phyloP scores from a whole-genome alignment of 768 basidiomycete genomes.

The Lactifluus rugatus region DNA sequence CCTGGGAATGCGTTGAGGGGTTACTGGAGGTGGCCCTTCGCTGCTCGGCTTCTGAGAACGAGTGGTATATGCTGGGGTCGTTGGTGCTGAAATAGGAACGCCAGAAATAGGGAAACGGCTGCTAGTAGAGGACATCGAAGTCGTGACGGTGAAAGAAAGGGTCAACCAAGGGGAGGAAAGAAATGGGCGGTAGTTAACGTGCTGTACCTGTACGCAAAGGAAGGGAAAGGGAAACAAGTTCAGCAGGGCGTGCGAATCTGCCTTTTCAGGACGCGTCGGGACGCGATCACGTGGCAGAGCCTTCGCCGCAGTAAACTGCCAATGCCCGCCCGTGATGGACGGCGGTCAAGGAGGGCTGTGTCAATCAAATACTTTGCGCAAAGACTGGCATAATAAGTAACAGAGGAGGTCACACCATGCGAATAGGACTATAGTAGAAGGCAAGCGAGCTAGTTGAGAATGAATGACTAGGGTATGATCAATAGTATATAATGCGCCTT shows the following conservation, averaged over 20 bases:
- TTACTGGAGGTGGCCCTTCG: slow-evolving; percentile 38
- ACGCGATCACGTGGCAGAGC: slow-evolving; percentile 20
- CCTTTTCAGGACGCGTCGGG: slow-evolving; percentile 21
- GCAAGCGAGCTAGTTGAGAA: not conserved
- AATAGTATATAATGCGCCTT: not conserved
- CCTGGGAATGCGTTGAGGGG: slow-evolving; percentile 53
- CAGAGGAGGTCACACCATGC: not conserved
- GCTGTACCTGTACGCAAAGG: slow-evolving; percentile 12
- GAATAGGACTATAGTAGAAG: not conserved
- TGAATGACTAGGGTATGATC: slow-evolving; percentile 3
- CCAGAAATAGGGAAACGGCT: slow-evolving; percentile 13
- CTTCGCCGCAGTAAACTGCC: too few relatives aligned
- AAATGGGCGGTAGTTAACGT: slow-evolving; percentile 17
- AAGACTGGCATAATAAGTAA: not conserved
- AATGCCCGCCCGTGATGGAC: too few relatives aligned
- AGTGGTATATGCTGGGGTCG: slow-evolving; percentile 31
- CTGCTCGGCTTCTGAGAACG: slow-evolving; percentile 29
- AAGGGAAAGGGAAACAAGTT: slow-evolving; percentile 8
- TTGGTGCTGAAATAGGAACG: slow-evolving; percentile 36
- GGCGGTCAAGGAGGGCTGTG: too few relatives aligned
- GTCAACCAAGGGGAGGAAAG: slow-evolving; percentile 8
- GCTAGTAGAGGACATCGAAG: slow-evolving; percentile 15
- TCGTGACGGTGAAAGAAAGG: slow-evolving; percentile 12
- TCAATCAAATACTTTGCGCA: not conserved
- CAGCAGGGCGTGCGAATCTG: slow-evolving; percentile 18